Percentiles rank a stretch among this genome's conserved stretches.
These are phyloP conservation scores for Acanthochlamys bracteata DNA, from an alignment of 106 monocot species.

Conservation along the genomic window DNA sequence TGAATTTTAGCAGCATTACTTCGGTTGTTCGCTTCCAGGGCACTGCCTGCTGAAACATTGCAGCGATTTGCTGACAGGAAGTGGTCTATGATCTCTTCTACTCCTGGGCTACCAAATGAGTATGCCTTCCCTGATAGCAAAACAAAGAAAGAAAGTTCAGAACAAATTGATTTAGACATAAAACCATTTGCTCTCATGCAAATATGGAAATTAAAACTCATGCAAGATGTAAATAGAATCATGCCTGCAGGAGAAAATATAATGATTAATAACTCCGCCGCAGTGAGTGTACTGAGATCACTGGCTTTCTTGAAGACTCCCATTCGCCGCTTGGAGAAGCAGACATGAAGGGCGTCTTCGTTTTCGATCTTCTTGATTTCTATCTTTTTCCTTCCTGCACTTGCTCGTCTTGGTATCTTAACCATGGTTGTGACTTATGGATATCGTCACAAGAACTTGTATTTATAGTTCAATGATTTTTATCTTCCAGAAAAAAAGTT, in stretches of 20 bases:
- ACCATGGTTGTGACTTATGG: too few relatives aligned
- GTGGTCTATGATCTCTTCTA: neutral
- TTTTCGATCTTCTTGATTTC: slow-evolving; percentile 1
- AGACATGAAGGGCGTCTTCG: neutral
- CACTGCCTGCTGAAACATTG: too few relatives aligned
- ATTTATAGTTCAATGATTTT: too few relatives aligned
- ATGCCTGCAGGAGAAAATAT: neutral
- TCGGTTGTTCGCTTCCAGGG: neutral
- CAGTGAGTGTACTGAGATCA: neutral
- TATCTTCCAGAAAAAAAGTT: too few relatives aligned
- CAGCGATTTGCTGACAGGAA: too few relatives aligned
- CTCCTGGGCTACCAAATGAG: neutral
- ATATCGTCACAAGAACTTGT: too few relatives aligned
- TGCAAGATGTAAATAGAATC: too few relatives aligned
- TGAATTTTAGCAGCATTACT: neutral
- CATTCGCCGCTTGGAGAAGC: neutral
- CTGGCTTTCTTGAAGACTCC: slow-evolving; percentile 1
- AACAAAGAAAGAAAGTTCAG: too few relatives aligned
- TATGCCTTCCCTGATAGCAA: neutral
- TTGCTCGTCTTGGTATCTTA: neutral
- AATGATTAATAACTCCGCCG: neutral
- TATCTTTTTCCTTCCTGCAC: neutral
- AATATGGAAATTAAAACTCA: too few relatives aligned
- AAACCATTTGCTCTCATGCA: too few relatives aligned
- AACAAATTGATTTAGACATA: too few relatives aligned